Conservation (phyloP, 2,329 filamentous ascomycete genomes). For the Chaetomiaceae sp. region DNA sequence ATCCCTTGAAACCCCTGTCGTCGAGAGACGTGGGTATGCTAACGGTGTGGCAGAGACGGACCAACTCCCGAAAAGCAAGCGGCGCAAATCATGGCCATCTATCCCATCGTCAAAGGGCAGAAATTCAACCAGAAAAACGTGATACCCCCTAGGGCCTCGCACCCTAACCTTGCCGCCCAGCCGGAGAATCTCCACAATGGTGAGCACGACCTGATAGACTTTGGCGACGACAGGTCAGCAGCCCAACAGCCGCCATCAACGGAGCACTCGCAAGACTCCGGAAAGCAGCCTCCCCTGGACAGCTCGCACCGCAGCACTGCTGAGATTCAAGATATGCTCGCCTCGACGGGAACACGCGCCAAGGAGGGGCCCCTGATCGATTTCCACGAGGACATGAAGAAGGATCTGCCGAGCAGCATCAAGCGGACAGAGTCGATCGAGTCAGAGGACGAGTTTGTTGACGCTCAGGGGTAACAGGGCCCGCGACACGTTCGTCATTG, state of each 20-base stretch:
- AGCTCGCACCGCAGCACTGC: constrained; percentile 27
- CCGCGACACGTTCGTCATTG: not conserved
- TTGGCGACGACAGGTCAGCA: constrained; percentile 40
- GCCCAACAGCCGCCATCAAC: not conserved
- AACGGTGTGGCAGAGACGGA: constrained; percentile 47
- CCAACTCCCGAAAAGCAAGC: constrained; percentile 64
- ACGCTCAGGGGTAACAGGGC: constrained; percentile 30
- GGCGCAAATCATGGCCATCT: constrained; percentile 81
- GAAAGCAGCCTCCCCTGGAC: constrained; percentile 19
- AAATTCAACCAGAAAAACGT: constrained; percentile 50
- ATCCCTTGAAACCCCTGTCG: not conserved
- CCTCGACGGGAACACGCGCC: constrained; percentile 44
- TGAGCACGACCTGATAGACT: constrained; percentile 52
- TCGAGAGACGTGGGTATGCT: constrained; percentile 4
- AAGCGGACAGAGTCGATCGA: constrained; percentile 35
- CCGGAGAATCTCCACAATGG: constrained; percentile 20
- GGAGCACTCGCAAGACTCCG: not conserved
- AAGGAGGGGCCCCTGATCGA: constrained; percentile 50
- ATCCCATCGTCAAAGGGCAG: constrained; percentile 79
- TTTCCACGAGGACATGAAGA: constrained; percentile 52
- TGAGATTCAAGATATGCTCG: constrained; percentile 43
- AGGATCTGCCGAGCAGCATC: constrained; percentile 38
- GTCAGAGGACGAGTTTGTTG: constrained; percentile 39
- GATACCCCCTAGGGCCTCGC: constrained; percentile 47
- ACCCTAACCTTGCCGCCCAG: constrained; percentile 20